Conservation (phyloP, 495 filamentous ascomycete genomes). For the Achaetomiella virescens region DNA sequence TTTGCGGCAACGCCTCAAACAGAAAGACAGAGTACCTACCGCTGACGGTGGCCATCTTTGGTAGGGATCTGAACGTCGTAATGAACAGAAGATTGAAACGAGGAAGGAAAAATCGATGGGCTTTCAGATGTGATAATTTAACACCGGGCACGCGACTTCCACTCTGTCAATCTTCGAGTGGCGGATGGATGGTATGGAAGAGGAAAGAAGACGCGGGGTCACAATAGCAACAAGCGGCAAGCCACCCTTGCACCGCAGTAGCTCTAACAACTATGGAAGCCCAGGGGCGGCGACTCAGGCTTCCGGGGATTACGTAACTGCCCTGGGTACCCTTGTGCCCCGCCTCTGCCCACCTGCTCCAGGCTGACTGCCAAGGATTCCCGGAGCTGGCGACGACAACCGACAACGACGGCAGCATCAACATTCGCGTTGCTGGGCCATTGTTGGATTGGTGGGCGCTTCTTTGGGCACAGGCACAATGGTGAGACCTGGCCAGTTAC, state of each 20-base stretch:
- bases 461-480: constrained; percentile 11
- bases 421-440: not conserved
- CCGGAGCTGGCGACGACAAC: not conserved
- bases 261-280: not conserved
- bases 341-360: not conserved
- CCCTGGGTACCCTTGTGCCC: not conserved
- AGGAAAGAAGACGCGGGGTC: constrained; percentile 21
- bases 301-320: constrained; percentile 16
- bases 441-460: not conserved
- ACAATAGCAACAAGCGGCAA: constrained; percentile 1
- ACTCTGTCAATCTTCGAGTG: constrained; percentile 10
- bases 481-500: constrained; percentile 13
- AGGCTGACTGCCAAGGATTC: constrained; percentile 7
- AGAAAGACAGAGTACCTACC: constrained; percentile 17
- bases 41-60: constrained; percentile 25
- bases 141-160: not conserved
- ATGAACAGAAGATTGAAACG: not conserved
- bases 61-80: not conserved
- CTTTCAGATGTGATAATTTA: not conserved
- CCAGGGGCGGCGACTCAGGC: not conserved
- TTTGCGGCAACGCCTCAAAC: not conserved
- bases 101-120: not conserved
- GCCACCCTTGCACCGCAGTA: not conserved
- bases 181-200: constrained; percentile 20
- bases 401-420: not conserved